Base-by-base conservation (phyloP, 805 yeast genomes). In the Scheffersomyces coipomensis region DNA sequence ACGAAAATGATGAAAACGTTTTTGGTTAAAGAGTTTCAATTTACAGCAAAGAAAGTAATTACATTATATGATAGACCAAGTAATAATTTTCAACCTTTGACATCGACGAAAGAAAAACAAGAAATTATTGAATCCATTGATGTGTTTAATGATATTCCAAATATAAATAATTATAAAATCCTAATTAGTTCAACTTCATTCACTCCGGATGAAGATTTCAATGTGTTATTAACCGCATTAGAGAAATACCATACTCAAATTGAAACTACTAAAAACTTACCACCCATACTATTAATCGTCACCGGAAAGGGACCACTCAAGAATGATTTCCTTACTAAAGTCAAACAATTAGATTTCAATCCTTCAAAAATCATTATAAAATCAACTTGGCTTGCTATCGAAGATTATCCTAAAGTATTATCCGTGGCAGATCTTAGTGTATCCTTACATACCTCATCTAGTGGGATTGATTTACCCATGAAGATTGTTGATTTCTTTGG, bases 401-500 rank as follows among this genome's bases (percentile, higher is more conserved):
- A 81, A 40, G 88, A 88, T 41, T 93, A 93, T 58, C 97, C 97
- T 0, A 60, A 68, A 37, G 65, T 93, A 1, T 58, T 93, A 22
- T 81, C 82, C 2, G 64, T 80, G 3, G 91, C 96, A 3, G 97
- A 93, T 55, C 56, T 90, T 25, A 98, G 97, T 2, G 74, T 93
- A 1, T 91, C 98, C 1, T 66, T 93, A 45, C 99, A 93, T 60
- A 77, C 83, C 3, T 90, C 98, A 0, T 85, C 95, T 33, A 85
- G 96, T 33, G 99, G 99, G 0, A 72, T 86, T 40, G 99, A 93
- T 55, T 71, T 93, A 42, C 99, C 99, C 1, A 93, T 93, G 99
- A 93, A 93, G 60, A 86, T 93, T 25, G 83, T 91, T 5, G 99
- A 93, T 55, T 81, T 91, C 76, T 90, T 91, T 68, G 99, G 99